phyloP scores from a whole-genome alignment of 1,284 basidiomycete genomes.

The Porodaedalea pini region DNA sequence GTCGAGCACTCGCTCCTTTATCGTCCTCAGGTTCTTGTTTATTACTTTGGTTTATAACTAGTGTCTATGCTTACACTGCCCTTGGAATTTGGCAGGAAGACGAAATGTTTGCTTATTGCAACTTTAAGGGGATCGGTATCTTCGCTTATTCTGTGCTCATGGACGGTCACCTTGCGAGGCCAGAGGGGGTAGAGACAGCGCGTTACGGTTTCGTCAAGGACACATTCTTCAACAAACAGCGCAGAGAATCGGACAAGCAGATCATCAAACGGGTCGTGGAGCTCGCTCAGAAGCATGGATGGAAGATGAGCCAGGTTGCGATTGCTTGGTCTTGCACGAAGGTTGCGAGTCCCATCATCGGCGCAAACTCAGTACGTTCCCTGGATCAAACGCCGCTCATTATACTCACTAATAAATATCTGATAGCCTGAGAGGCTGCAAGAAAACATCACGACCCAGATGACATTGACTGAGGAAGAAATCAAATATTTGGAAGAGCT shows the following conservation, averaged over 20 bases:
- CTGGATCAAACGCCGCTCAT: no score
- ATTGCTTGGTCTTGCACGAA: conserved; percentile 38
- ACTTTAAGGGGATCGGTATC: conserved; percentile 42
- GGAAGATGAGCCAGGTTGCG: conserved; percentile 42
- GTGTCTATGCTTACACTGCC: background rate
- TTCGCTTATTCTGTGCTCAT: conserved; percentile 40
- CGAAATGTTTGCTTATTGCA: conserved; percentile 46
- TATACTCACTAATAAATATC: background rate
- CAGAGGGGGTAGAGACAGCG: conserved; percentile 29
- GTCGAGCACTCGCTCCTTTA: conserved; percentile 37
- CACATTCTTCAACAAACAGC: conserved; percentile 28
- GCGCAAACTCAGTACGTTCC: conserved; percentile 27
- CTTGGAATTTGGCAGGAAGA: conserved; percentile 37
- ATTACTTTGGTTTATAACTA: background rate
- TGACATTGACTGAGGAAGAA: conserved; percentile 11
- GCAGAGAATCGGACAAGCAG: conserved; percentile 30
- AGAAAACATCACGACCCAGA: conserved; percentile 1
- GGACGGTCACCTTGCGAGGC: conserved; percentile 39
- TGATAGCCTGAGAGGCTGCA: conserved; percentile 4
- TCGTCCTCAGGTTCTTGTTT: conserved; percentile 35
- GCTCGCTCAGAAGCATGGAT: conserved; percentile 35
- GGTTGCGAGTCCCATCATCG: conserved; percentile 40
- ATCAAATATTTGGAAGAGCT: conserved; percentile 18
- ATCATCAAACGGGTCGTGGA: conserved; percentile 43
- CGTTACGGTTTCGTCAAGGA: conserved; percentile 27